Evolutionary conservation across 2,329 filamentous ascomycete genomes (phyloP), one percentile per base, ranked within the genome.

Genomic region (Cladosporium sp.): DNA sequence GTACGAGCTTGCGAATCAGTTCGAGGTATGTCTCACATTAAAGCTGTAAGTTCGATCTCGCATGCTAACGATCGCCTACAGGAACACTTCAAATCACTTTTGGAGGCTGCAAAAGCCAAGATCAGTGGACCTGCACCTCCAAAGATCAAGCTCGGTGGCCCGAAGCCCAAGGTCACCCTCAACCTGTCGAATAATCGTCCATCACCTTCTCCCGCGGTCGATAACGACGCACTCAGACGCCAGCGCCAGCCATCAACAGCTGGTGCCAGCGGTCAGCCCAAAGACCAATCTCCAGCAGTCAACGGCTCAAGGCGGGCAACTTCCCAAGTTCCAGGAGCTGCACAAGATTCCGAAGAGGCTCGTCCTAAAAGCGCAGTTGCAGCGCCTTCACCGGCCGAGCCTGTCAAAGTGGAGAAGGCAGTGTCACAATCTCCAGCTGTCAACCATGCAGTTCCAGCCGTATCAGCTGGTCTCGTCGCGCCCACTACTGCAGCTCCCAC

Each of bases 91-190:
- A 79, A 84, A 54, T 79, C 82, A 40, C 80, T 89, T 57, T 73
- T 96, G 37, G 84, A 83, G 62, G 82, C 89, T 67, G 91, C 90
- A 9, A 91, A 88, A 71, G 82, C 82, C 49, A 82, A 82, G 58
- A 89, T 93, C 17, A 80, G 83, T 51, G 89, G 94, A 72, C 88
- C 90, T 14, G 78, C 83, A 1, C 84, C 87, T 67, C 84, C 88
- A 37, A 91, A 51, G 36, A 88, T 95, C 67, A 95, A 92, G 74
- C 80, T 96, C 58, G 79, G 82, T 40, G 67, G 71, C 59, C 73
- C 57, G 74, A 81, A 69, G 67, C 67, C 58, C 69, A 73, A 58
- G 66, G 75, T 76, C 71, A 64, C 73, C 51, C 55, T 74, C 64
- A 61, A 74, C 70, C 60, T 75, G 63, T 64, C 74, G 14, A 68